Evolutionary conservation across 495 filamentous ascomycete species (phyloP).

Genomic region (Podospora appendiculata): DNA sequence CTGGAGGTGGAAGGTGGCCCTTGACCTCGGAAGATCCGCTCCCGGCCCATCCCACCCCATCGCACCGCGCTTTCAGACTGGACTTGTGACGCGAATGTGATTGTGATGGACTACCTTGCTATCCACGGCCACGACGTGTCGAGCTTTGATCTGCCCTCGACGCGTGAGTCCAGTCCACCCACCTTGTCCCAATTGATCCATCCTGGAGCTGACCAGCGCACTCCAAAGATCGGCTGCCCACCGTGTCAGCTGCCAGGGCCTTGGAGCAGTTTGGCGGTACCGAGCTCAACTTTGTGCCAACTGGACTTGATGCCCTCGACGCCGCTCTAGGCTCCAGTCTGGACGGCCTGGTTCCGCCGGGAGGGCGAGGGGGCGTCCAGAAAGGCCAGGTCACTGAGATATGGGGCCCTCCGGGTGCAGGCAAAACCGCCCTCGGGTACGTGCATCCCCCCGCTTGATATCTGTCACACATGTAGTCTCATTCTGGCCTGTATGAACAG

Average conservation of each 20-base stretch:
- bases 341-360: not conserved
- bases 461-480: not conserved
- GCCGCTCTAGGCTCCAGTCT: slow-evolving; percentile 16
- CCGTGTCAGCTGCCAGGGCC: slow-evolving; percentile 80
- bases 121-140: slow-evolving; percentile 38
- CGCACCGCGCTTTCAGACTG: too few relatives aligned
- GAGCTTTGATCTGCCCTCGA: slow-evolving; percentile 37
- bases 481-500: slow-evolving; percentile 27
- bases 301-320: slow-evolving; percentile 59
- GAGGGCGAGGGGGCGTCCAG: slow-evolving; percentile 47
- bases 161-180: slow-evolving; percentile 5
- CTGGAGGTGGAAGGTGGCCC: too few relatives aligned
- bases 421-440: slow-evolving; percentile 81
- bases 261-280: slow-evolving; percentile 50
- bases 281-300: slow-evolving; percentile 49
- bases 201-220: not conserved
- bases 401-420: slow-evolving; percentile 80
- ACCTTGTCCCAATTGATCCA: not conserved
- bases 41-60: too few relatives aligned
- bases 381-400: slow-evolving; percentile 81
- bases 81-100: too few relatives aligned
- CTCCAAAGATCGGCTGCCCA: slow-evolving; percentile 66
- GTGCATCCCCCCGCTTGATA: not conserved
- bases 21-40: too few relatives aligned
- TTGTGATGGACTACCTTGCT: slow-evolving; percentile 33